Percentiles rank a stretch among this genome's conserved stretches.
These are phyloP conservation scores for Sporothrix sp. DNA, from an alignment of 2,329 filamentous ascomycete species.

Conservation along the genomic window DNA sequence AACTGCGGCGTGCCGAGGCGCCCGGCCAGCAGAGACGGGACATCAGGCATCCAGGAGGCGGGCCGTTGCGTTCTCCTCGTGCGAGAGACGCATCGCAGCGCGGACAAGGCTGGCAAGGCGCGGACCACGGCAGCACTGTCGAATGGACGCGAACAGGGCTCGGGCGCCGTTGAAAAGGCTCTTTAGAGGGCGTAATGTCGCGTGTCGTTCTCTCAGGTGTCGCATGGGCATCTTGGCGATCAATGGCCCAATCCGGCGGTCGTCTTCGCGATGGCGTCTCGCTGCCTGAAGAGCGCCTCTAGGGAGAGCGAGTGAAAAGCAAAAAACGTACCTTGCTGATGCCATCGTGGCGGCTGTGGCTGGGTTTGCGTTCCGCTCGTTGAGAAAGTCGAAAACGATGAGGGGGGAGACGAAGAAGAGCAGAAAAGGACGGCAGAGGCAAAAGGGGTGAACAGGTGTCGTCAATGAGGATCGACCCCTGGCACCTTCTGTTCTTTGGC, in stretches of 20 bases:
- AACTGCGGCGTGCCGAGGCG: too few species aligned
- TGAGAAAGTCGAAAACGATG: background rate
- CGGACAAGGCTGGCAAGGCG: too few species aligned
- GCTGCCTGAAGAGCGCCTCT: background rate
- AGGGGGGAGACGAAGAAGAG: background rate
- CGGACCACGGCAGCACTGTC: too few species aligned
- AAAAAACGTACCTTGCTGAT: conserved; percentile 16
- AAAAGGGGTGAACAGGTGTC: conserved; percentile 10
- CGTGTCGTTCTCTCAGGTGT: background rate
- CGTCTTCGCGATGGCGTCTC: background rate
- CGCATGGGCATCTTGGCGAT: too few species aligned
- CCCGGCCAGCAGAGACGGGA: too few species aligned
- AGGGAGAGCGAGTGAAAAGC: background rate
- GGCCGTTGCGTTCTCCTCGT: too few species aligned
- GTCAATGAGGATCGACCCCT: conserved; percentile 3
- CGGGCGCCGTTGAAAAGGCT: too few species aligned
- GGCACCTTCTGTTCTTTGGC: background rate
- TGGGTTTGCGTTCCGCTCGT: background rate
- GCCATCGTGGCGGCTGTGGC: conserved; percentile 13
- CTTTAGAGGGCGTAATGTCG: too few species aligned
- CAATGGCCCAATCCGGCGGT: background rate
- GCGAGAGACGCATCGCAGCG: too few species aligned
- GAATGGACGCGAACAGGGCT: too few species aligned
- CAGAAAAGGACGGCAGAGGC: conserved; percentile 1
- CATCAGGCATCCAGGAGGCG: too few species aligned